Base-by-base conservation (phyloP, 2,329 filamentous ascomycete genomes). In the Sporothrix mexicana region DNA sequence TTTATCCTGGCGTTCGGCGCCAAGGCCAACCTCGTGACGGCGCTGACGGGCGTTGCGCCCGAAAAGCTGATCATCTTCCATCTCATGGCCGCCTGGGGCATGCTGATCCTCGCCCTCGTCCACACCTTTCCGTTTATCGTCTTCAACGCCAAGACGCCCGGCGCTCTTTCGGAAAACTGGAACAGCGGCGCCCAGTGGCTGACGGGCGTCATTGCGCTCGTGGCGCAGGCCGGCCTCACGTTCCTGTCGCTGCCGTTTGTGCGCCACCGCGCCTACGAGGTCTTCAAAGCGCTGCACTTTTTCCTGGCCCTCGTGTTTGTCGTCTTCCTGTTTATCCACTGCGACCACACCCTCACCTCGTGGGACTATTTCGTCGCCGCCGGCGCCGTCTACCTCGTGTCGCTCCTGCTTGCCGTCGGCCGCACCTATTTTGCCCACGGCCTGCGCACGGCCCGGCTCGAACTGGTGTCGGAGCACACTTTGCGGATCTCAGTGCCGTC, bases 301-400 rank as follows among this genome's bases (percentile, higher is more conserved):
- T 72, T 87, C 23, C 83, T 84, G 3, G 87, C 85, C 0, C 74
- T 87, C 3, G 76, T 88, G 1, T 90, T 90, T 75, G 80, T 89
- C 20, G 68, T 90, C 9, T 88, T 88, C 77, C 86, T 90, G 78
- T 90, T 90, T 79, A 82, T 88, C 69, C 88, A 90, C 79, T 90
- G 88, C 77, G 84, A 87, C 77, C 86, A 84, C 78, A 83, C 80
- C 0, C 80, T 90, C 13, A 83, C 85, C 1, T 88, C 87, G 1
- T 89, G 86, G 86, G 85, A 90, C 79, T 90, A 90, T 77, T 90
- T 90, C 77, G 85, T 91, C 74, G 88, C 85, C 1, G 84, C 85
- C 0, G 87, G 80, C 9, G 82, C 84, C 0, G 76, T 90, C 7
- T 90, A 88, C 77, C 77, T 85, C 0, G 76, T 84, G 2, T 85